Percentiles rank a stretch among this genome's conserved stretches.
Conservation (phyloP, 306 rosid genomes). For the Cicer cuneatum region DNA sequence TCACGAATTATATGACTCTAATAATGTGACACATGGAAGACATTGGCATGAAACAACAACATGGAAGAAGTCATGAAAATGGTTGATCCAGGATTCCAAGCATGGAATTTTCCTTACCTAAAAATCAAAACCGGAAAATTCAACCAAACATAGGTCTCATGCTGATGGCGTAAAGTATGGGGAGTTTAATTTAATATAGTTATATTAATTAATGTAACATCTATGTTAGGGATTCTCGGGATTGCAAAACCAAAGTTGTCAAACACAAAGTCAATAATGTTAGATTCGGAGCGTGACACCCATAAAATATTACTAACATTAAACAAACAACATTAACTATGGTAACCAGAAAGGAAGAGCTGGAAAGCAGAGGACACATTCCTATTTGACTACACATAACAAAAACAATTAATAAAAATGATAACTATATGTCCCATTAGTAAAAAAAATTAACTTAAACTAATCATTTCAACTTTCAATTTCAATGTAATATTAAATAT, state of each 20-base stretch:
- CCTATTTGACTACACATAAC: slow-evolving; percentile 33
- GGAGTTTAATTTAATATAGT: slow-evolving; percentile 44
- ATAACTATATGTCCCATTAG: no score
- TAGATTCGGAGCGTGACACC: slow-evolving; percentile 45
- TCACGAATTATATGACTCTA: slow-evolving; percentile 23
- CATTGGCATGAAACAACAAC: slow-evolving; percentile 13
- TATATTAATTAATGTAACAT: slow-evolving; percentile 14
- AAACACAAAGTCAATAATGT: slow-evolving; percentile 54
- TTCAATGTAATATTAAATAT: no score
- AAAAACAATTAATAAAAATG: slow-evolving; percentile 6
- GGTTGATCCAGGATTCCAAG: slow-evolving; percentile 22
- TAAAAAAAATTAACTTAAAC: no score
- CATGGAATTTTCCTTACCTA: slow-evolving; percentile 2
- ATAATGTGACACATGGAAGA: slow-evolving; percentile 43
- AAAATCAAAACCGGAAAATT: slow-evolving; percentile 25
- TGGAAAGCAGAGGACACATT: slow-evolving; percentile 52
- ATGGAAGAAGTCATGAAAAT: slow-evolving; percentile 16
- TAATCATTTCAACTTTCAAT: no score
- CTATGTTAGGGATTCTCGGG: slow-evolving; percentile 45
- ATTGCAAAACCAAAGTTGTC: slow-evolving; percentile 54
- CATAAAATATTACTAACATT: slow-evolving; percentile 29
- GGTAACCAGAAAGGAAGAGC: slow-evolving; percentile 25
- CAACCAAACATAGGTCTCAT: slow-evolving; percentile 48
- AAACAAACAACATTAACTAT: slow-evolving; percentile 1
- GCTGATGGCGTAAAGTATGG: slow-evolving; percentile 56